These are phyloP conservation scores for Pestalotiopsis sp. DNA, from an alignment of 2,329 filamentous ascomycete species.

Conservation along the genomic window DNA sequence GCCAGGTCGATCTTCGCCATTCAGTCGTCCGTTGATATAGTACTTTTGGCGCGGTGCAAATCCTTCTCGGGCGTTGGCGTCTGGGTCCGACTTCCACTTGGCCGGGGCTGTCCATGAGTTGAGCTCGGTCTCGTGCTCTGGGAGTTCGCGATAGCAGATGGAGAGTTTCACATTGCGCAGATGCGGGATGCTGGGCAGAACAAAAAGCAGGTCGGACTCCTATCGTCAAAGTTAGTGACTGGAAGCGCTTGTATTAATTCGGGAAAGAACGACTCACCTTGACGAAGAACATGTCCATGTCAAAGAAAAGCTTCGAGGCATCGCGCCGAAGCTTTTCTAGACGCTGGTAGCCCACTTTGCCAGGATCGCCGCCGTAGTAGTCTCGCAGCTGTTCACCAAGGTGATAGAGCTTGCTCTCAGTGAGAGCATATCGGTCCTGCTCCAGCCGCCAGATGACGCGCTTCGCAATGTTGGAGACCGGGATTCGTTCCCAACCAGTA, in stretches of 20 bases:
- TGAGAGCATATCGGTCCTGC: constrained; percentile 58
- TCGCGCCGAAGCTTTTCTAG: constrained; percentile 50
- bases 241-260: constrained; percentile 10
- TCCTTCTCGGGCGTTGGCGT: constrained; percentile 49
- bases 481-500: constrained; percentile 59
- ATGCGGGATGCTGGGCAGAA: constrained; percentile 60
- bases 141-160: constrained; percentile 62
- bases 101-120: constrained; percentile 42
- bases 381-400: constrained; percentile 55
- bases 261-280: constrained; percentile 49
- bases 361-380: constrained; percentile 52
- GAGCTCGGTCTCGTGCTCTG: constrained; percentile 51
- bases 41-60: constrained; percentile 62
- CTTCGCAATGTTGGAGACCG: constrained; percentile 58
- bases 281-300: constrained; percentile 68
- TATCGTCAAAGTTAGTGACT: constrained; percentile 31
- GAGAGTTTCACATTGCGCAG: constrained; percentile 57
- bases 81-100: constrained; percentile 65
- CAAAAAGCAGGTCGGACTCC: constrained; percentile 64
- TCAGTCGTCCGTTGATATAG: constrained; percentile 58
- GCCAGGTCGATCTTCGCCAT: constrained; percentile 53
- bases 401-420: constrained; percentile 50
- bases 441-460: constrained; percentile 62
- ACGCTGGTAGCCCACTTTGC: constrained; percentile 42
- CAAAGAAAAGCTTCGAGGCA: constrained; percentile 55